These are phyloP conservation scores for Escallonia rubra DNA, from an alignment of 129 eudicot genomes.

Conservation along the genomic window DNA sequence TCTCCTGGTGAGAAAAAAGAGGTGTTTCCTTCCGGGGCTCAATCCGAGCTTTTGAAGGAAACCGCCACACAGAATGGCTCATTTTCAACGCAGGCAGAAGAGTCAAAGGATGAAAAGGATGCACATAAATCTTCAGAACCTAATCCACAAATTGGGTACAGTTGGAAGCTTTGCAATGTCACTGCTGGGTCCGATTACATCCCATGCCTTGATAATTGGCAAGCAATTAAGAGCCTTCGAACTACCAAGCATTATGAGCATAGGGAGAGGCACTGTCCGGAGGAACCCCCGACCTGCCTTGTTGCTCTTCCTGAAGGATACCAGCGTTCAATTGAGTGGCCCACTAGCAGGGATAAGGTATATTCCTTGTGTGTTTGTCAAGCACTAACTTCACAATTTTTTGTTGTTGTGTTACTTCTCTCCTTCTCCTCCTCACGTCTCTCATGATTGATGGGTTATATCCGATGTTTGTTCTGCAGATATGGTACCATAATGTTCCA, in stretches of 20 bases:
- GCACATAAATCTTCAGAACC: conserved; percentile 14
- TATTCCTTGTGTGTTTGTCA: not conserved
- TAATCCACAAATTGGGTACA: conserved; percentile 12
- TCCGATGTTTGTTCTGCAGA: conserved; percentile 25
- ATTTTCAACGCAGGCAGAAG: conserved; percentile 51
- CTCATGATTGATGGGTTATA: not conserved
- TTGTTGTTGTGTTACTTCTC: not conserved
- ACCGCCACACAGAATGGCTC: conserved; percentile 21
- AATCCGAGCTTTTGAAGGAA: conserved; percentile 38
- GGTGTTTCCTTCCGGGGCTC: conserved; percentile 23
- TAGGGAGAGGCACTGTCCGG: conserved; percentile 60
- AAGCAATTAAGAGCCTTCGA: conserved; percentile 34
- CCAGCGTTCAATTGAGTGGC: conserved; percentile 45
- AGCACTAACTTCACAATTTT: not conserved
- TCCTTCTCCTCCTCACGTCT: not conserved
- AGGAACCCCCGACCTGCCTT: conserved; percentile 50
- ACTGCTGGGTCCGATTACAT: conserved; percentile 46
- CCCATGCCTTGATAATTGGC: conserved; percentile 50
- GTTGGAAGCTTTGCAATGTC: conserved; percentile 44
- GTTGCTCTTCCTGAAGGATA: conserved; percentile 45
- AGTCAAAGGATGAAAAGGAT: conserved; percentile 47
- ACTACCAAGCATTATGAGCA: conserved; percentile 46
- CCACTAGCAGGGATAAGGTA: conserved; percentile 55
- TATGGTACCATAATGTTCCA: conserved; percentile 57
- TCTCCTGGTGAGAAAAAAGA: conserved; percentile 2